Evolutionary conservation across 2,329 filamentous ascomycete species (phyloP).

Genomic region (Trematosphaeria pertusa): DNA sequence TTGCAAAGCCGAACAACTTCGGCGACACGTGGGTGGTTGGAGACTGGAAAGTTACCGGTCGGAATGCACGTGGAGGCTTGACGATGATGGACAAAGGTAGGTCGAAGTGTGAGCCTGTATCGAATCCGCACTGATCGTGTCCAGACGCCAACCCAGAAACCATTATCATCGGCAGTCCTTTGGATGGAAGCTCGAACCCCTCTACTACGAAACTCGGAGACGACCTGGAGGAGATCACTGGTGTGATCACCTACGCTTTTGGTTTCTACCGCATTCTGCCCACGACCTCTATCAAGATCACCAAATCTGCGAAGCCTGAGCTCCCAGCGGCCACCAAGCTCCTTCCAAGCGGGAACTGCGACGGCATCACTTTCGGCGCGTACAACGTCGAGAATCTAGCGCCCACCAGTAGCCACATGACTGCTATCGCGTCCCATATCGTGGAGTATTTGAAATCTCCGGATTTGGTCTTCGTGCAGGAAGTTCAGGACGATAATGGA

Average conservation of each 20-base stretch:
- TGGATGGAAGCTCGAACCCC: slow-evolving; percentile 70
- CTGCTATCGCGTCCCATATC: slow-evolving; percentile 69
- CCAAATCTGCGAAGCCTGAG: slow-evolving; percentile 52
- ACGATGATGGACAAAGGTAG: slow-evolving; percentile 65
- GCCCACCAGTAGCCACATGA: slow-evolving; percentile 62
- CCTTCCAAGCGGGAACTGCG: slow-evolving; percentile 63
- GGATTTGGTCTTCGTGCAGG: slow-evolving; percentile 72
- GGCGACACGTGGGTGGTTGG: slow-evolving; percentile 75
- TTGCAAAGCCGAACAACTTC: slow-evolving; percentile 68
- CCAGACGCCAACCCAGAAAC: slow-evolving; percentile 73
- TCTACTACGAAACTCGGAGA: slow-evolving; percentile 69
- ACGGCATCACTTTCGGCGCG: slow-evolving; percentile 67
- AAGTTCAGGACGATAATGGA: slow-evolving; percentile 73
- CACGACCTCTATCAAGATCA: slow-evolving; percentile 62
- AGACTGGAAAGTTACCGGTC: slow-evolving; percentile 67
- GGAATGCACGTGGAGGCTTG: slow-evolving; percentile 68
- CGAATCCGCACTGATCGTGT: not conserved
- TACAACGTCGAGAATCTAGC: slow-evolving; percentile 76
- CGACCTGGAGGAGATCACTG: slow-evolving; percentile 69
- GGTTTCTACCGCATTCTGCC: slow-evolving; percentile 75
- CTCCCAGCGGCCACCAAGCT: slow-evolving; percentile 62
- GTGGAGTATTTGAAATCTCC: slow-evolving; percentile 68
- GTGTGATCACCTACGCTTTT: slow-evolving; percentile 70
- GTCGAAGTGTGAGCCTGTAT: slow-evolving; percentile 7
- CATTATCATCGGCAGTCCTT: slow-evolving; percentile 68